A percentile compares a stretch with the other conserved stretches of the same genome.
Evolutionary conservation across 495 filamentous ascomycete species (phyloP).

Genomic region (Aspergillus bertholletiae): DNA sequence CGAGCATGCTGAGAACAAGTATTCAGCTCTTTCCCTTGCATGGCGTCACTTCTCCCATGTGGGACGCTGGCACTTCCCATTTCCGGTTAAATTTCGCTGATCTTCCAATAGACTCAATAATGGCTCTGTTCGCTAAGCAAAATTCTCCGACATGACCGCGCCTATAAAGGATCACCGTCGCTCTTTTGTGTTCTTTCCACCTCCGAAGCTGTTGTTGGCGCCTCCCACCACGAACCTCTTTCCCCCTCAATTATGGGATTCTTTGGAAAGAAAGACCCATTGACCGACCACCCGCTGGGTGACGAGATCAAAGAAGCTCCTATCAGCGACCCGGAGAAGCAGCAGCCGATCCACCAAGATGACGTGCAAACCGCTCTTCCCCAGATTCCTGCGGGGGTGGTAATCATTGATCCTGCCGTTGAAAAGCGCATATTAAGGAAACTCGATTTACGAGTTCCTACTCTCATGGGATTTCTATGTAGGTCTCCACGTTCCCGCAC

Average conservation of each 20-base stretch:
- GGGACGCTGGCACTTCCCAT: conserved; percentile 2
- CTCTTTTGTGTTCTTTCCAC: background rate
- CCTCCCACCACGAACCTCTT: background rate
- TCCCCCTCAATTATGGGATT: conserved; percentile 23
- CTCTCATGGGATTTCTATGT: conserved; percentile 53
- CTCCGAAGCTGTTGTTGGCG: background rate
- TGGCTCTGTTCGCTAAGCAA: conserved; percentile 5
- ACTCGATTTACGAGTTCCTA: conserved; percentile 51
- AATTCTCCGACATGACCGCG: conserved; percentile 13
- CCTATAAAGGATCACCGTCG: conserved; percentile 12
- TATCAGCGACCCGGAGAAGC: conserved; percentile 31
- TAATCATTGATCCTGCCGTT: conserved; percentile 45
- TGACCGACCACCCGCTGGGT: conserved; percentile 3
- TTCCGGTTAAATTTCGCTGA: conserved; percentile 10
- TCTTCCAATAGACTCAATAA: conserved; percentile 14
- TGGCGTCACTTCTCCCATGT: conserved; percentile 1
- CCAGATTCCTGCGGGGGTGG: conserved; percentile 10
- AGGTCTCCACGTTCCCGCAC: conserved; percentile 12
- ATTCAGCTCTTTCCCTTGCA: background rate
- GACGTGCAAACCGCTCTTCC: conserved; percentile 17
- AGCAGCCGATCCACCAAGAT: conserved; percentile 23
- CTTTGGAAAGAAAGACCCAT: conserved; percentile 21
- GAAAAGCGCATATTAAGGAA: conserved; percentile 59
- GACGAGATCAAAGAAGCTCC: conserved; percentile 25
- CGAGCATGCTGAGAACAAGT: too few relatives aligned